These are phyloP conservation scores for Cicer judaicum DNA, from an alignment of 306 rosid genomes.

Conservation along the genomic window DNA sequence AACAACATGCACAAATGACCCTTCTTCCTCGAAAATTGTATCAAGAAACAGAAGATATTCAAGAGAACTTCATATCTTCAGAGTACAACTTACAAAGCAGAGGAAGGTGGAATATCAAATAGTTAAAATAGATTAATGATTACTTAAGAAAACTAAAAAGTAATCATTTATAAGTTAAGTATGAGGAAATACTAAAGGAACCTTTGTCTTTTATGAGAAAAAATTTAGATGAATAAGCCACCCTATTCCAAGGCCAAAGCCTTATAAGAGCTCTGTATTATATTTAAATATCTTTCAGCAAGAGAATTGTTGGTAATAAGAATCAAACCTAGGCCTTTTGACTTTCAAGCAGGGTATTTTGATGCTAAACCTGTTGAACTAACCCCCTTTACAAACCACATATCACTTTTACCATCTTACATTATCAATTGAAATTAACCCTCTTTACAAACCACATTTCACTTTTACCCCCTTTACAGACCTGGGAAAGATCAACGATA, in stretches of 20 bases:
- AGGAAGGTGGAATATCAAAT: conserved; percentile 9
- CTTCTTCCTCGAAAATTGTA: conserved; percentile 19
- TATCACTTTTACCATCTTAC: conserved; percentile 18
- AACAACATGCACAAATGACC: not conserved
- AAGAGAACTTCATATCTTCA: not conserved
- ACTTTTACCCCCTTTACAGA: not conserved
- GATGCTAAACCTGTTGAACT: not conserved
- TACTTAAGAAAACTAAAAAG: not conserved
- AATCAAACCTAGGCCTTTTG: conserved; percentile 21
- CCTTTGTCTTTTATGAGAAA: not conserved
- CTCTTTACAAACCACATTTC: not conserved
- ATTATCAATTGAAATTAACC: not conserved
- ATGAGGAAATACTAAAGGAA: conserved; percentile 11
- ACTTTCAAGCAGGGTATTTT: conserved; percentile 26
- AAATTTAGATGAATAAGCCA: not conserved
- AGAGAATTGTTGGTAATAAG: conserved; percentile 13
- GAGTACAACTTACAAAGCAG: conserved; percentile 23
- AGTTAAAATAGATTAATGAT: conserved; percentile 34
- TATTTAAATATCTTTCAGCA: conserved; percentile 1
- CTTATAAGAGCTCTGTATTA: not conserved
- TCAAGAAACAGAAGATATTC: not conserved
- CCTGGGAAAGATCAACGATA: not conserved
- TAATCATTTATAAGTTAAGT: not conserved
- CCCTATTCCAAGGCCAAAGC: conserved; percentile 29
- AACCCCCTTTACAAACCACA: conserved; percentile 17